Evolutionary conservation across 495 filamentous ascomycete genomes (phyloP).

Genomic region (Xylaria flabelliformis): DNA sequence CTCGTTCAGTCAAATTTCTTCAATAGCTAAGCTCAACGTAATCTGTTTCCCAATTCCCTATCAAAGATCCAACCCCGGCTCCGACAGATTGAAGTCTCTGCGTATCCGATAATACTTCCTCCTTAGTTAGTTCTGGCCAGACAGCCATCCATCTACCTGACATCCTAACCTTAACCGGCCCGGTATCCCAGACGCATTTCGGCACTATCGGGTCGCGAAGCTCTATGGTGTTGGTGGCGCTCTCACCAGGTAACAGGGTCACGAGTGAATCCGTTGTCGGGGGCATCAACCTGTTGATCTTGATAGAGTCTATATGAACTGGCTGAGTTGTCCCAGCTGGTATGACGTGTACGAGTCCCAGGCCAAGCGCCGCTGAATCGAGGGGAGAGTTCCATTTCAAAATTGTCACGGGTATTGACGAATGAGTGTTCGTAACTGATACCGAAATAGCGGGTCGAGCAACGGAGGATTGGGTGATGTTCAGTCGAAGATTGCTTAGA

Average conservation of each 20-base stretch:
- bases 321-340: background rate
- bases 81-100: slow-evolving; percentile 5
- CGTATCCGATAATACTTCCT: background rate
- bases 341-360: slow-evolving; percentile 2
- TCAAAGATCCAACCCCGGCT: background rate
- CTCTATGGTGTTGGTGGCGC: slow-evolving; percentile 5
- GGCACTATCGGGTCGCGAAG: slow-evolving; percentile 1
- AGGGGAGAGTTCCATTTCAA: slow-evolving; percentile 17
- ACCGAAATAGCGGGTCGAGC: background rate
- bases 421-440: slow-evolving; percentile 1
- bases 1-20: background rate
- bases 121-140: slow-evolving; percentile 10
- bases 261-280: background rate
- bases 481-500: background rate
- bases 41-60: slow-evolving; percentile 9
- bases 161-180: slow-evolving; percentile 6
- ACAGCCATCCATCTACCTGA: slow-evolving; percentile 12
- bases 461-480: background rate
- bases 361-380: slow-evolving; percentile 8
- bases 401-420: background rate
- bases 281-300: slow-evolving; percentile 6
- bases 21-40: background rate
- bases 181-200: background rate
- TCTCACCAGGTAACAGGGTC: background rate
- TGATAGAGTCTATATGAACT: slow-evolving; percentile 3